These are phyloP conservation scores for Pichia manshurica DNA, from an alignment of 805 yeast genomes.

Conservation along the genomic window DNA sequence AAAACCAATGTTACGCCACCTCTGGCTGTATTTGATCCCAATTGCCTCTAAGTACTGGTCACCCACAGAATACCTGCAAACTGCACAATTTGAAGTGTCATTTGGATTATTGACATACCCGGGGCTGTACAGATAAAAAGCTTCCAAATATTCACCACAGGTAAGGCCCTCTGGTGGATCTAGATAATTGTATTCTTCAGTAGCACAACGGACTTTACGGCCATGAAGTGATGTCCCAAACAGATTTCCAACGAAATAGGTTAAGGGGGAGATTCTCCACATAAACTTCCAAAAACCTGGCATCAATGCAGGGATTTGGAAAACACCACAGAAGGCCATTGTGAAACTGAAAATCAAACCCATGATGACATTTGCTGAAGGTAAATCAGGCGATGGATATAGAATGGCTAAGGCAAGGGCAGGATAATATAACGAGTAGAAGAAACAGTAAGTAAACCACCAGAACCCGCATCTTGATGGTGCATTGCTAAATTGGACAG, in stretches of 20 bases:
- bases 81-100: conserved; percentile 44
- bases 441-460: conserved; percentile 30
- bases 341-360: conserved; percentile 52
- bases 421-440: conserved; percentile 41
- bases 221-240: conserved; percentile 46
- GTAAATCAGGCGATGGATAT: conserved; percentile 59
- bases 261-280: conserved; percentile 69
- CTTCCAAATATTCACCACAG: conserved; percentile 50
- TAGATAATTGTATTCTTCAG: conserved; percentile 43
- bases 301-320: conserved; percentile 50
- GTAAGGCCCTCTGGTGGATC: conserved; percentile 57
- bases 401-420: conserved; percentile 49
- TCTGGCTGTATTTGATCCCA: conserved; percentile 37
- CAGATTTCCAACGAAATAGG: conserved; percentile 56
- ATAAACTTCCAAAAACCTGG: conserved; percentile 84
- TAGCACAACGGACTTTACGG: conserved; percentile 44
- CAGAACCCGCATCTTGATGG: conserved; percentile 44
- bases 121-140: conserved; percentile 31
- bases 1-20: conserved; percentile 68
- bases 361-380: conserved; percentile 57
- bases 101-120: conserved; percentile 58
- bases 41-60: conserved; percentile 42
- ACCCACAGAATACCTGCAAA: conserved; percentile 41
- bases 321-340: conserved; percentile 64
- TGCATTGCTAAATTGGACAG: conserved; percentile 31